Conservation (phyloP, 2,329 filamentous ascomycete genomes). For the Xylariaceae sp. region DNA sequence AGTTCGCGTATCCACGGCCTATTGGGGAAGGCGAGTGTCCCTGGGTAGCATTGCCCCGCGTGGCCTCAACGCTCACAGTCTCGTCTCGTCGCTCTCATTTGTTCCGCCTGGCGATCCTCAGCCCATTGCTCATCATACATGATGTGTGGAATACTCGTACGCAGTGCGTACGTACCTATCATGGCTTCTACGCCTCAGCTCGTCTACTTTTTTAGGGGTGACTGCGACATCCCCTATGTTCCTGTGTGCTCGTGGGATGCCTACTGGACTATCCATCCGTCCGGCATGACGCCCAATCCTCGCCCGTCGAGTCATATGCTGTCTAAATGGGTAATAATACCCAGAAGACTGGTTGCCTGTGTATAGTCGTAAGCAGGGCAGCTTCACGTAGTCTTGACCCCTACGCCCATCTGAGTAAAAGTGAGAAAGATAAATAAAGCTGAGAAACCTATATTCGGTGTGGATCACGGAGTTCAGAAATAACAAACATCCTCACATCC, state of each 20-base stretch:
- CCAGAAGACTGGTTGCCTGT: not conserved
- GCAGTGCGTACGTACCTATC: not conserved
- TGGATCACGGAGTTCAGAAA: too few relatives aligned
- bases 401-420: too few relatives aligned
- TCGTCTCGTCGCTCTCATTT: not conserved
- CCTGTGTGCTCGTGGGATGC: not conserved
- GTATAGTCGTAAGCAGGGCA: not conserved
- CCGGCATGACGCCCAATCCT: not conserved
- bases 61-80: conserved; percentile 14
- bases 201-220: not conserved
- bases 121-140: conserved; percentile 7
- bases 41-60: conserved; percentile 10
- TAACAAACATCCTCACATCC: too few relatives aligned
- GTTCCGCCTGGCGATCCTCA: conserved; percentile 8
- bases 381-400: not conserved
- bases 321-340: not conserved
- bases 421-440: too few relatives aligned
- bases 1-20: conserved; percentile 13
- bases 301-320: not conserved
- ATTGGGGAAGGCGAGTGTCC: conserved; percentile 14
- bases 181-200: not conserved
- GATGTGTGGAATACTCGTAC: not conserved
- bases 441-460: too few relatives aligned
- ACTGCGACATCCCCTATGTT: not conserved
- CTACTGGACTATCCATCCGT: not conserved